Conservation (phyloP, 1,284 basidiomycete genomes). For the Heterobasidion annosum region DNA sequence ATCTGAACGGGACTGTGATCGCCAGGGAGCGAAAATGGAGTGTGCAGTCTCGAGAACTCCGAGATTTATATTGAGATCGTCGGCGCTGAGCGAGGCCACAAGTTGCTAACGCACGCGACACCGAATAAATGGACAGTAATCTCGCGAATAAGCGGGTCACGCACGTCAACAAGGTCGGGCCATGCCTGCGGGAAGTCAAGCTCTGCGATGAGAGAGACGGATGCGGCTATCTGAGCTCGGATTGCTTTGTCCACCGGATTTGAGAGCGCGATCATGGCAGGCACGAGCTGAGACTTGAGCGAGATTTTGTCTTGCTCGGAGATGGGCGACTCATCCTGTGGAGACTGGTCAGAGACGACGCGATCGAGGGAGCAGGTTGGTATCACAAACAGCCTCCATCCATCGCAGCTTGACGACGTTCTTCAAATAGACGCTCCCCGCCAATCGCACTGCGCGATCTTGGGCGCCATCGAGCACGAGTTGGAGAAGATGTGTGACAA, state of each 20-base stretch:
- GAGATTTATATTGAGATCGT: conserved; percentile 81
- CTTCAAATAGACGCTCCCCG: conserved; percentile 84
- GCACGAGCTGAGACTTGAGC: conserved; percentile 65
- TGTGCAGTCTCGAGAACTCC: conserved; percentile 92
- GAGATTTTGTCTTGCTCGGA: conserved; percentile 58
- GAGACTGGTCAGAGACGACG: conserved; percentile 5
- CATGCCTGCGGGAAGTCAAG: conserved; percentile 84
- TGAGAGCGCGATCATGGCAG: conserved; percentile 77
- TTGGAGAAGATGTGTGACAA: conserved; percentile 62
- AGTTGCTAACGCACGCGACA: conserved; percentile 56
- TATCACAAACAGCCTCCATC: conserved; percentile 58
- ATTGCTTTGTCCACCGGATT: conserved; percentile 55
- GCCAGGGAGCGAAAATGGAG: conserved; percentile 92
- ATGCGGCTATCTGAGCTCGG: conserved; percentile 82
- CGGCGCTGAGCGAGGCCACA: conserved; percentile 65
- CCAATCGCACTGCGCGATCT: conserved; percentile 66
- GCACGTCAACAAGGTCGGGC: conserved; percentile 79
- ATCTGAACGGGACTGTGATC: conserved; percentile 85
- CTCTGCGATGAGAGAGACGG: conserved; percentile 80
- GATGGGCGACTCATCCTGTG: conserved; percentile 56
- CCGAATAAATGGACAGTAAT: neutral
- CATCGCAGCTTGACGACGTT: conserved; percentile 80
- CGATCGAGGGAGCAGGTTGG: neutral
- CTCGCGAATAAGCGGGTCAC: conserved; percentile 18
- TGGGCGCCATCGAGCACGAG: conserved; percentile 65